Evolutionary conservation across 768 basidiomycete genomes (phyloP).

Genomic region (Hygrocybe punicea): DNA sequence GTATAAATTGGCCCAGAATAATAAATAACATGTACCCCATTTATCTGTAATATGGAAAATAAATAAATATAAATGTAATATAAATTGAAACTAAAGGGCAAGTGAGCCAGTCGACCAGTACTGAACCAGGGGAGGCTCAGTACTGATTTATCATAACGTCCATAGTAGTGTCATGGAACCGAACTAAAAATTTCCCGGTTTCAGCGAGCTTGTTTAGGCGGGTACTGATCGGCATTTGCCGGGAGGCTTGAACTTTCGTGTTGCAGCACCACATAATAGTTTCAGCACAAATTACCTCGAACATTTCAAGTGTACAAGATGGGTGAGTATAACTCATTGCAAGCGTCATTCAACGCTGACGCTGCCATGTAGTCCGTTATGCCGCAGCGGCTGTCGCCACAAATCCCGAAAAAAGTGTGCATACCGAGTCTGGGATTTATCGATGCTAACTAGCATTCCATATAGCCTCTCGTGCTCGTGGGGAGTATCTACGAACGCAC

Average conservation of each 20-base stretch:
- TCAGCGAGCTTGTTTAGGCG: no score
- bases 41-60: no score
- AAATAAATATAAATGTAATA: no score
- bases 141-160: no score
- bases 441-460: conserved; percentile 25
- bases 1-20: no score
- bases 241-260: conserved; percentile 6
- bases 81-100: no score
- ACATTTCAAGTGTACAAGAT: conserved; percentile 58
- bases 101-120: no score
- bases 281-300: not conserved
- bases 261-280: not conserved
- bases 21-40: no score
- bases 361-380: conserved; percentile 72
- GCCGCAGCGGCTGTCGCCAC: conserved; percentile 80
- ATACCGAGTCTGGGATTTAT: not conserved
- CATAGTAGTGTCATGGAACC: no score
- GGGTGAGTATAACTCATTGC: conserved; percentile 47
- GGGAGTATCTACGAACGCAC: conserved; percentile 97
- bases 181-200: no score
- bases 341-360: conserved; percentile 20
- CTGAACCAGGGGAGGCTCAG: no score
- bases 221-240: no score
- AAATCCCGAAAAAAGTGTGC: conserved; percentile 94
- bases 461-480: conserved; percentile 85